These are phyloP conservation scores for Penicillium coprophilum DNA, from an alignment of 495 filamentous ascomycete genomes.

Conservation along the genomic window DNA sequence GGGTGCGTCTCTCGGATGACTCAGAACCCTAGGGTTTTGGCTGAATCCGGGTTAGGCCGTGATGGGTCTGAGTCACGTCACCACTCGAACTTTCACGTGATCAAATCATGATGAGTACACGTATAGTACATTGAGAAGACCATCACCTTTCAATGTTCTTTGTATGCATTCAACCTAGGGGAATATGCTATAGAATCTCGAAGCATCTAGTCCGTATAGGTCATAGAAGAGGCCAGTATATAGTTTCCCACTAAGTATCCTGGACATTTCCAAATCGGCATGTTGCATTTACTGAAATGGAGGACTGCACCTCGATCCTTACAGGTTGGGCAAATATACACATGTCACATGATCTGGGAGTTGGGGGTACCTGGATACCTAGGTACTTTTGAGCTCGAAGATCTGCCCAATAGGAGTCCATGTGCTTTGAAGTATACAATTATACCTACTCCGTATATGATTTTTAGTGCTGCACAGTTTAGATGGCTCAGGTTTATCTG, in stretches of 20 bases:
- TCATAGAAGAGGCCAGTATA: not conserved
- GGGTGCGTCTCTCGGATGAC: slow-evolving; percentile 8
- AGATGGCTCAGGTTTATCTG: not conserved
- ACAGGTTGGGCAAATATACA: slow-evolving; percentile 18
- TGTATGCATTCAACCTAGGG: not conserved
- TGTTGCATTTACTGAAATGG: slow-evolving; percentile 4
- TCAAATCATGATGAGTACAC: slow-evolving; percentile 6
- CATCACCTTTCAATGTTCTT: not conserved
- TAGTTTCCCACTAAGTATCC: not conserved
- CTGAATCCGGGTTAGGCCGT: slow-evolving; percentile 16
- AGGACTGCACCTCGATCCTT: slow-evolving; percentile 16
- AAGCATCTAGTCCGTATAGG: slow-evolving; percentile 6
- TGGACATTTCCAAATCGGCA: slow-evolving; percentile 1
- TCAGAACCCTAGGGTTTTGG: slow-evolving; percentile 20
- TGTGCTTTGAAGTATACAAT: not conserved
- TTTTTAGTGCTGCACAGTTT: slow-evolving; percentile 7
- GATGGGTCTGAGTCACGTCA: slow-evolving; percentile 17
- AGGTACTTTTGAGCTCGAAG: not conserved
- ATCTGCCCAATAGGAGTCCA: slow-evolving; percentile 1
- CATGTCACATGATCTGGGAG: slow-evolving; percentile 7
- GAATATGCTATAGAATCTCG: slow-evolving; percentile 4
- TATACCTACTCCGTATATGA: too few relatives aligned
- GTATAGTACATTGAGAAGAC: not conserved
- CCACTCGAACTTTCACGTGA: slow-evolving; percentile 17
- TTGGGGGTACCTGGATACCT: not conserved